Conservation (phyloP, 768 basidiomycete genomes). For the Dendrothele bispora region DNA sequence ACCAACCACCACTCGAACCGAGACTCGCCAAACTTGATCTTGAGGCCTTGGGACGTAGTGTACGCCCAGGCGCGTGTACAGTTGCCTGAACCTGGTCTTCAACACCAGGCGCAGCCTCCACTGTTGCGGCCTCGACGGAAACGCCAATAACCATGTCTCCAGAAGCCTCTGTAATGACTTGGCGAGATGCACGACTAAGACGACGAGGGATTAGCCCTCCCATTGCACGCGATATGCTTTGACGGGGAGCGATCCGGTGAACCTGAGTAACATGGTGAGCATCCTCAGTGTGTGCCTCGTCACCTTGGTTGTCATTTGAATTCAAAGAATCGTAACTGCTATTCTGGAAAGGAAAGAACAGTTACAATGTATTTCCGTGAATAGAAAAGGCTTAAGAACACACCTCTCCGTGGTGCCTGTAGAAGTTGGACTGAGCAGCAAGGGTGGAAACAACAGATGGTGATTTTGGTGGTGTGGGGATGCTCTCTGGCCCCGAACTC, state of each 20-base stretch:
- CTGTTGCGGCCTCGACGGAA: slow-evolving; percentile 47
- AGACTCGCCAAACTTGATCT: slow-evolving; percentile 22
- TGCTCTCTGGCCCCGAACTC: slow-evolving; percentile 22
- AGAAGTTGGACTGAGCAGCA: slow-evolving; percentile 47
- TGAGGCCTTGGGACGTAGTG: slow-evolving; percentile 36
- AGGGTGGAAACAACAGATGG: slow-evolving; percentile 36
- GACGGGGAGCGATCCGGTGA: slow-evolving; percentile 43
- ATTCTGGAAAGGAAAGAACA: slow-evolving; percentile 32
- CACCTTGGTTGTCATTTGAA: slow-evolving; percentile 37
- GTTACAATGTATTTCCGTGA: slow-evolving; percentile 1
- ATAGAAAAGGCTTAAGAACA: neutral
- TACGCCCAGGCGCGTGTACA: slow-evolving; percentile 28
- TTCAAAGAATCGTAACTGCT: slow-evolving; percentile 44
- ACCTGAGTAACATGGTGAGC: slow-evolving; percentile 48
- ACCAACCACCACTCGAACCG: slow-evolving; percentile 23
- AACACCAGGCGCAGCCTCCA: slow-evolving; percentile 31
- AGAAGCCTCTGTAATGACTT: slow-evolving; percentile 30
- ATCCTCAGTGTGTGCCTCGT: slow-evolving; percentile 39
- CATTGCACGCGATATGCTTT: slow-evolving; percentile 41
- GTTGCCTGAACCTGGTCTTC: slow-evolving; percentile 34
- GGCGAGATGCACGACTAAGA: slow-evolving; percentile 42
- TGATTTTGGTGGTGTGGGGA: slow-evolving; percentile 31
- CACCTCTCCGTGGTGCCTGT: slow-evolving; percentile 41
- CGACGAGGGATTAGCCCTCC: slow-evolving; percentile 45
- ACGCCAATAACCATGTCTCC: slow-evolving; percentile 43